Conservation (phyloP, 2,329 filamentous ascomycete genomes). For the Cryphonectria nitschkei region DNA sequence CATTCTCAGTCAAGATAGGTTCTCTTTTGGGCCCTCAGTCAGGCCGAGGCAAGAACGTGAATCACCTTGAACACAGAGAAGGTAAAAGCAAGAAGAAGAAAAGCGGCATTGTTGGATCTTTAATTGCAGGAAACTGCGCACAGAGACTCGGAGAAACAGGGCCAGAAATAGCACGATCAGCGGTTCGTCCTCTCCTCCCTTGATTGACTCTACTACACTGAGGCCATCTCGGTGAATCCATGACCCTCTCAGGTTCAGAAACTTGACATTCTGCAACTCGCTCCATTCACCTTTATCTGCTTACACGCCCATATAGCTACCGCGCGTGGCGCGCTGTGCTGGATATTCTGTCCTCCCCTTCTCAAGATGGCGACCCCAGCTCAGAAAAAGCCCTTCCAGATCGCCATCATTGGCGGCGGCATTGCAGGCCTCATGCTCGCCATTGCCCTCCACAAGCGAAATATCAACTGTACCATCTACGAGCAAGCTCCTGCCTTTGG, state of each 20-base stretch:
- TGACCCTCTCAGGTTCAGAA: not conserved
- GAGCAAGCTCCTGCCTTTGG: constrained; percentile 40
- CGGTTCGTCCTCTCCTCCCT: not conserved
- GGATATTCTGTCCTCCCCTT: not conserved
- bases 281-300: not conserved
- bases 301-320: not conserved
- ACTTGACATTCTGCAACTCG: not conserved
- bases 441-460: constrained; percentile 37
- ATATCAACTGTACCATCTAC: constrained; percentile 41
- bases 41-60: not conserved
- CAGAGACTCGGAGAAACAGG: not conserved
- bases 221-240: not conserved
- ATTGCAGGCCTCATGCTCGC: constrained; percentile 45
- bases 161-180: not conserved
- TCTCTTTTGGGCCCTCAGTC: not conserved
- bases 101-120: not conserved
- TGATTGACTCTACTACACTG: not conserved
- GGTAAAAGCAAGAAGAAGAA: not conserved
- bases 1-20: not conserved
- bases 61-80: not conserved
- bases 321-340: not conserved
- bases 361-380: constrained; percentile 1
- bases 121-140: not conserved
- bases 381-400: constrained; percentile 34
- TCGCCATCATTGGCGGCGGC: constrained; percentile 46